These are phyloP conservation scores for Epichloe scottii DNA, from an alignment of 2,329 filamentous ascomycete species.

Conservation along the genomic window DNA sequence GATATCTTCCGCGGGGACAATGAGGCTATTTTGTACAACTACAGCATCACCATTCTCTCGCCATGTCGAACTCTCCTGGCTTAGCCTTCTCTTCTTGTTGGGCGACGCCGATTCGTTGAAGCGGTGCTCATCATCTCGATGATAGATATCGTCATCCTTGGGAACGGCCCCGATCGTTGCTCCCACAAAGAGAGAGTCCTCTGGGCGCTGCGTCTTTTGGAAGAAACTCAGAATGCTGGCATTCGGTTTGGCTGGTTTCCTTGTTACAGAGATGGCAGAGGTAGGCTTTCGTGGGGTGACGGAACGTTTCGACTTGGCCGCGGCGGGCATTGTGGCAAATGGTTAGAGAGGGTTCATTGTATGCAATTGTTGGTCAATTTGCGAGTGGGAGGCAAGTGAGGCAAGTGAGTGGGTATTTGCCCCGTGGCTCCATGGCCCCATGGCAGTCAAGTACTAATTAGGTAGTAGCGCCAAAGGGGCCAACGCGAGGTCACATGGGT, in stretches of 20 bases:
- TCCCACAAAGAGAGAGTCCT: slow-evolving; percentile 46
- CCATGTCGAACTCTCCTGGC: slow-evolving; percentile 9
- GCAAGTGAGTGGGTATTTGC: background rate
- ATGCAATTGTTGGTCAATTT: too few species aligned
- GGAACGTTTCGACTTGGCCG: slow-evolving; percentile 20
- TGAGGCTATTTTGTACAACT: background rate
- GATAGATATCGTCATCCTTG: slow-evolving; percentile 17
- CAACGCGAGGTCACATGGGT: too few species aligned
- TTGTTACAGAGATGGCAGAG: slow-evolving; percentile 13
- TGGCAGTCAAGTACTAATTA: too few species aligned
- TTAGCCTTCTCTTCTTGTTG: slow-evolving; percentile 18
- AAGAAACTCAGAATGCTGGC: slow-evolving; percentile 64
- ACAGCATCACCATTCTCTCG: background rate
- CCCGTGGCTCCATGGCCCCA: too few species aligned
- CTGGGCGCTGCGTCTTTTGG: slow-evolving; percentile 50
- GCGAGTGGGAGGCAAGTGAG: too few species aligned
- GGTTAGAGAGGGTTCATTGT: background rate
- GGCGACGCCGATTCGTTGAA: slow-evolving; percentile 23
- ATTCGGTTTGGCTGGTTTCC: slow-evolving; percentile 35
- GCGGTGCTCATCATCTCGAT: slow-evolving; percentile 14
- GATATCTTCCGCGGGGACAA: background rate
- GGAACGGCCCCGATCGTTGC: slow-evolving; percentile 10
- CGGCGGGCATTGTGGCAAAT: slow-evolving; percentile 20
- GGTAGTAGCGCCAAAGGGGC: too few species aligned
- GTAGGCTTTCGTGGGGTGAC: slow-evolving; percentile 20